Base-by-base conservation (phyloP, 164 flowering plant genomes). In the Chimonanthus praecox region DNA sequence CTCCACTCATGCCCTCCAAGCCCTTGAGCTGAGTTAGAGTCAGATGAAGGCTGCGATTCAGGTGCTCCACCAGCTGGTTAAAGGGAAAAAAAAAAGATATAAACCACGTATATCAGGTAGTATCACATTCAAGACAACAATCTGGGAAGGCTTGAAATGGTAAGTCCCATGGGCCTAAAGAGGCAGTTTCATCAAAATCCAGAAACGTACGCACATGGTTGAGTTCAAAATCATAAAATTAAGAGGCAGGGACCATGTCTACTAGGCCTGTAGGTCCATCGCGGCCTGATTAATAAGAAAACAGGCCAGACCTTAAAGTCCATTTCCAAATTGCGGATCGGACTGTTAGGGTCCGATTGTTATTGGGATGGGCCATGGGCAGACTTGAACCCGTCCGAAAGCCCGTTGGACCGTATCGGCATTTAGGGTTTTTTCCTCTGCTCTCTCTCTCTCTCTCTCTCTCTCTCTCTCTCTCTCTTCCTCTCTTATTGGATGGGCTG, bases 1-100 rank as follows among this genome's bases (percentile, higher is more conserved):
- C 54, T 79, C 68, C 67, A 71, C 43, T 71, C 76, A 71, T 51
- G 75, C 49, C 51, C 51, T 21, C 77, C 67, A 2, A 74, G 72
- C 63, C 62, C 78, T 20, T 75, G 47, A 63, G 83, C 83, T 46
- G 58, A 18, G 68, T 76, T 82, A n/a, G 58, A 18, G 68, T 76
- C 80, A n/a, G 45, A 48, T 13, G 79, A 58, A 5, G 72, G 62
- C 43, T 7, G 51, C 13, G 71, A 49, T 5, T 7, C 48, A 15
- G 67, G 43, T 65, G 73, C 50, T 20, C 68, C 79, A 47, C 3
- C 48, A 3, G 60, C 73, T 73, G 76, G 51, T 64, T 64, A 3
- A 9, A 66, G 6, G 9, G 5, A 66, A 15, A 44, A 33, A 8
- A 21, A 21, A 21, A 65, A 47, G n/a, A 47, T n/a, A 16, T 16